A percentile compares a stretch with the other conserved stretches of the same genome.
Evolutionary conservation across 352 stramenopile genomes (phyloP).

Genomic region (Thalassiosira exigua): DNA sequence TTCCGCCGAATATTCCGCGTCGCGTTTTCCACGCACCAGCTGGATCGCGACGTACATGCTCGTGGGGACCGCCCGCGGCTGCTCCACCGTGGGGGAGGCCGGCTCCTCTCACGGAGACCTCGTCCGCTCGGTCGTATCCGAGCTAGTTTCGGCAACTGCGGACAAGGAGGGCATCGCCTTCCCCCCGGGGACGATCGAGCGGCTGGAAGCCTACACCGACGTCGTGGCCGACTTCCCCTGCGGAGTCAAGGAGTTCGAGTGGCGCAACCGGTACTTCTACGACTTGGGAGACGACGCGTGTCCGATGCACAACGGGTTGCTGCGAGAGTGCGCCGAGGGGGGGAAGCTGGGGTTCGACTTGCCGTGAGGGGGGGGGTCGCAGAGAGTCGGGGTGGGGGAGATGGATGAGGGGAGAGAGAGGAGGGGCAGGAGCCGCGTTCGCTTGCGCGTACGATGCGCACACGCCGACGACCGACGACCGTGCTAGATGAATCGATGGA

Average conservation of each 20-base stretch:
- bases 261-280: slow-evolving; percentile 84
- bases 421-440: no score
- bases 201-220: slow-evolving; percentile 82
- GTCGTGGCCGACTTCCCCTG: slow-evolving; percentile 86
- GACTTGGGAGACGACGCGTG: slow-evolving; percentile 68
- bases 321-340: slow-evolving; percentile 61
- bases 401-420: no score
- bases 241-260: slow-evolving; percentile 88
- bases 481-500: no score
- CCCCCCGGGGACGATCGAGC: slow-evolving; percentile 62
- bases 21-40: slow-evolving; percentile 28
- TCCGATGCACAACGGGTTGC: slow-evolving; percentile 70
- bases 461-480: no score
- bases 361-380: slow-evolving; percentile 24
- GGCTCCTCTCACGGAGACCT: slow-evolving; percentile 74
- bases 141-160: slow-evolving; percentile 75
- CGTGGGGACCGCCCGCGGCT: slow-evolving; percentile 80
- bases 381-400: no score
- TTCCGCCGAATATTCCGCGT: no score
- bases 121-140: slow-evolving; percentile 73
- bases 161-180: slow-evolving; percentile 80
- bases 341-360: slow-evolving; percentile 73
- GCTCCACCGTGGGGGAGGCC: slow-evolving; percentile 83
- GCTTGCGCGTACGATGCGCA: no score
- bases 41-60: slow-evolving; percentile 89